Evolutionary conservation across 257 asterid genomes (phyloP).

Genomic region (Leonotis leonurus): DNA sequence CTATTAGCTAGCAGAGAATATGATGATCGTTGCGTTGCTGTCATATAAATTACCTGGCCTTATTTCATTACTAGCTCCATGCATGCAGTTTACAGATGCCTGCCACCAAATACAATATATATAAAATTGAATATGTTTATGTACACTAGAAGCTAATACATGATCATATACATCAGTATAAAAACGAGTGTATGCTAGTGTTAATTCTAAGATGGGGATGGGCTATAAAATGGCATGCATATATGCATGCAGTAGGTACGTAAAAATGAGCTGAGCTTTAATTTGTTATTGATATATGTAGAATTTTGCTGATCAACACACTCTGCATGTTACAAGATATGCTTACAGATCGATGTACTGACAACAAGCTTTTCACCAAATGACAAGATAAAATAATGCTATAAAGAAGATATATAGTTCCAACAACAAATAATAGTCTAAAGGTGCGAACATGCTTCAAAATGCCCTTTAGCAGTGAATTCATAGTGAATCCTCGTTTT

Average conservation of each 20-base stretch:
- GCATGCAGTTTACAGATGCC: not conserved
- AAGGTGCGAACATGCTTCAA: not conserved
- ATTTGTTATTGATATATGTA: not conserved
- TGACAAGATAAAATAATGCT: not conserved
- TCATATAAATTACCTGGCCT: no score
- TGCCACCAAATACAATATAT: not conserved
- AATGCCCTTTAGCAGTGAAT: not conserved
- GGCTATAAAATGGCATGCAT: not conserved
- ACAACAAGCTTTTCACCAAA: not conserved
- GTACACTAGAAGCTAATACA: not conserved
- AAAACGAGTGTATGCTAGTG: no score
- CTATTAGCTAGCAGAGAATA: no score
- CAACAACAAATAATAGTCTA: not conserved
- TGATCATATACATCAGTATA: not conserved
- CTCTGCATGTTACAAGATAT: not conserved
- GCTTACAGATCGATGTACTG: not conserved
- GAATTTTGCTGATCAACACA: not conserved
- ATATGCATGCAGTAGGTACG: not conserved
- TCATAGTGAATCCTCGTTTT: not conserved
- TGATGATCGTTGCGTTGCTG: no score
- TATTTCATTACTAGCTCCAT: no score
- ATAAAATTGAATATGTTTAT: not conserved
- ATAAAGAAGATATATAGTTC: not conserved
- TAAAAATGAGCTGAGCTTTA: not conserved
- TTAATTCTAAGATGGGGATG: not conserved